Percentiles rank a stretch among this genome's conserved stretches.
Evolutionary conservation across 2,329 filamentous ascomycete genomes (phyloP).

Genomic region (Venturia aucupariae): DNA sequence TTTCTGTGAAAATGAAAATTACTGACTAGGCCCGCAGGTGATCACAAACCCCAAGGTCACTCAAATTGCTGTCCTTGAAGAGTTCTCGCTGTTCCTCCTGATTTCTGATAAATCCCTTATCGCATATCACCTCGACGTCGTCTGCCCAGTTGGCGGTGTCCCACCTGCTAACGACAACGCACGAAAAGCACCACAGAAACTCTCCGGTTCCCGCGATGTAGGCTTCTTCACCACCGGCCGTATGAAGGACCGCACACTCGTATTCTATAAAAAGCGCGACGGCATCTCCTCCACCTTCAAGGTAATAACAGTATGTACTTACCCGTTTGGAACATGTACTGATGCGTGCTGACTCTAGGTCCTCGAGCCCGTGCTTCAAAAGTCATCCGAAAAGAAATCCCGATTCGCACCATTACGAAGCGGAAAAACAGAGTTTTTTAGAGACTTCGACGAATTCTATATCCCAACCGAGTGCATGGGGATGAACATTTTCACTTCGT

Average conservation of each 20-base stretch:
- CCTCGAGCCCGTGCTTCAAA: slow-evolving; percentile 89
- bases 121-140: slow-evolving; percentile 84
- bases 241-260: slow-evolving; percentile 91
- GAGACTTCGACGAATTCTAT: slow-evolving; percentile 98
- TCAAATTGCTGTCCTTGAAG: slow-evolving; percentile 88
- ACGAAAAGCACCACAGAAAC: slow-evolving; percentile 79
- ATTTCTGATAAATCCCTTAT: slow-evolving; percentile 87
- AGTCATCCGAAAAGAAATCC: slow-evolving; percentile 73
- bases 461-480: slow-evolving; percentile 91
- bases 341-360: slow-evolving; percentile 43
- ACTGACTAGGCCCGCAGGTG: slow-evolving; percentile 45
- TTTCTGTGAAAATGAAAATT: slow-evolving; percentile 13
- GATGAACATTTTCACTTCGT: slow-evolving; percentile 92
- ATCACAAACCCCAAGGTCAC: slow-evolving; percentile 72
- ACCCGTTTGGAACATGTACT: slow-evolving; percentile 8
- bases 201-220: slow-evolving; percentile 80
- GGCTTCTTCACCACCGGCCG: slow-evolving; percentile 92
- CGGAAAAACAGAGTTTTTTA: slow-evolving; percentile 86
- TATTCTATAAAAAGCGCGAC: slow-evolving; percentile 97
- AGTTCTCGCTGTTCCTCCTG: slow-evolving; percentile 86
- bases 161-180: slow-evolving; percentile 60
- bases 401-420: slow-evolving; percentile 50
- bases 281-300: slow-evolving; percentile 88
- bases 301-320: slow-evolving; percentile 22
- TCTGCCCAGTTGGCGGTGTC: slow-evolving; percentile 48